Percentiles rank a stretch among this genome's conserved stretches.
Evolutionary conservation across 805 yeast genomes (phyloP).

Genomic region (Pichia gijzeniarum): DNA sequence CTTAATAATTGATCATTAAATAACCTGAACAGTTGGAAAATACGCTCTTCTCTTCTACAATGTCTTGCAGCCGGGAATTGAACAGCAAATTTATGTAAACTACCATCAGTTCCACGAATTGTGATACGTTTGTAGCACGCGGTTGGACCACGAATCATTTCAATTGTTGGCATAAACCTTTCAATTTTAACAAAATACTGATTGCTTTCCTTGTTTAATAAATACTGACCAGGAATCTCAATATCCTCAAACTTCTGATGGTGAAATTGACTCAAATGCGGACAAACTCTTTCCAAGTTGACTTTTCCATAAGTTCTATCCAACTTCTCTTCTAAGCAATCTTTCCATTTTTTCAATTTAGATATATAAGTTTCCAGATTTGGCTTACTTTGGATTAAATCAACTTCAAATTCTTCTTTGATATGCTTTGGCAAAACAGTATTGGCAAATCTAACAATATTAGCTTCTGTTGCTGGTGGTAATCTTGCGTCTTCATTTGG

Average conservation of each 20-base stretch:
- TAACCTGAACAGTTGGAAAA: conserved; percentile 85
- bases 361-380: conserved; percentile 80
- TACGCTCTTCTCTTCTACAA: conserved; percentile 91
- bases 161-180: conserved; percentile 83
- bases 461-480: conserved; percentile 88
- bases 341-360: conserved; percentile 86
- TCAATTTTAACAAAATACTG: conserved; percentile 93
- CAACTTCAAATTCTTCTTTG: conserved; percentile 84
- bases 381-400: conserved; percentile 81
- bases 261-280: conserved; percentile 94
- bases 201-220: conserved; percentile 78
- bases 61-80: conserved; percentile 98
- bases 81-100: conserved; percentile 85
- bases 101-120: conserved; percentile 91
- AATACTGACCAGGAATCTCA: conserved; percentile 95
- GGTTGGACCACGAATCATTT: conserved; percentile 81
- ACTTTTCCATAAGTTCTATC: conserved; percentile 78
- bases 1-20: conserved; percentile 74
- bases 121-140: conserved; percentile 85
- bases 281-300: conserved; percentile 84
- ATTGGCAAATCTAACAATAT: conserved; percentile 84
- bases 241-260: conserved; percentile 97
- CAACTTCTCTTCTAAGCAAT: conserved; percentile 82
- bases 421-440: conserved; percentile 85
- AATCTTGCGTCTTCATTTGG: conserved; percentile 84